A percentile compares a stretch with the other conserved stretches of the same genome.
These are phyloP conservation scores for Starmera amethionina DNA, from an alignment of 805 yeast genomes.

Conservation along the genomic window DNA sequence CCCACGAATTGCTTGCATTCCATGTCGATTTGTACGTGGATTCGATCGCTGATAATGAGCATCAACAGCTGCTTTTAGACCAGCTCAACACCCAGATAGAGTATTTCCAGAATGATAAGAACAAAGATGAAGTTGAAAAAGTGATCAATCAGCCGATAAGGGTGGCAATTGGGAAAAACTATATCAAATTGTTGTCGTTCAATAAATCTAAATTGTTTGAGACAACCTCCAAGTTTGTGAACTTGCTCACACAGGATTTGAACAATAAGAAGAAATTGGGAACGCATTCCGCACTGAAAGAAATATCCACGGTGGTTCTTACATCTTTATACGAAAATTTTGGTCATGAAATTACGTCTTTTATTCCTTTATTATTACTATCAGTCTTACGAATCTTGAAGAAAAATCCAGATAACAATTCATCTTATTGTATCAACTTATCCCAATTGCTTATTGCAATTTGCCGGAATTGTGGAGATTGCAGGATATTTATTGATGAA, in stretches of 20 bases:
- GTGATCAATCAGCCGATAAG: slow-evolving; percentile 11
- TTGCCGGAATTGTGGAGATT: slow-evolving; percentile 15
- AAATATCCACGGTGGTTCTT: slow-evolving; percentile 19
- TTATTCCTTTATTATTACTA: slow-evolving; percentile 22
- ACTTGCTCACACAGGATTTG: slow-evolving; percentile 14
- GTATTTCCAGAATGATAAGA: slow-evolving; percentile 13
- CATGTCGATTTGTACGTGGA: too few species aligned
- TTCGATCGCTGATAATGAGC: too few species aligned
- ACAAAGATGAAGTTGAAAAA: slow-evolving; percentile 5
- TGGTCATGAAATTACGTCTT: slow-evolving; percentile 23
- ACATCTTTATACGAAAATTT: slow-evolving; percentile 22
- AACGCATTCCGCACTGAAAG: slow-evolving; percentile 17
- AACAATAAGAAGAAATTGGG: slow-evolving; percentile 18
- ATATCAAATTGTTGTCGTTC: slow-evolving; percentile 9
- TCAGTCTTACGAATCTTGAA: slow-evolving; percentile 23
- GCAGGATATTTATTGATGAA: slow-evolving; percentile 6
- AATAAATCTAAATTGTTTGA: slow-evolving; percentile 17
- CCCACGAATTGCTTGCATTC: too few species aligned
- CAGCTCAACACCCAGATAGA: slow-evolving; percentile 9
- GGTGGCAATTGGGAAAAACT: slow-evolving; percentile 14
- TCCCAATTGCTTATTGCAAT: slow-evolving; percentile 11
- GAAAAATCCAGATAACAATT: slow-evolving; percentile 17
- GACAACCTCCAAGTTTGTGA: slow-evolving; percentile 19
- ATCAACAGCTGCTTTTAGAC: too few species aligned
- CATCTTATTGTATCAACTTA: slow-evolving; percentile 15